Evolutionary conservation across 495 filamentous ascomycete genomes (phyloP).

Genomic region (Pyrenopolyporus hunteri): DNA sequence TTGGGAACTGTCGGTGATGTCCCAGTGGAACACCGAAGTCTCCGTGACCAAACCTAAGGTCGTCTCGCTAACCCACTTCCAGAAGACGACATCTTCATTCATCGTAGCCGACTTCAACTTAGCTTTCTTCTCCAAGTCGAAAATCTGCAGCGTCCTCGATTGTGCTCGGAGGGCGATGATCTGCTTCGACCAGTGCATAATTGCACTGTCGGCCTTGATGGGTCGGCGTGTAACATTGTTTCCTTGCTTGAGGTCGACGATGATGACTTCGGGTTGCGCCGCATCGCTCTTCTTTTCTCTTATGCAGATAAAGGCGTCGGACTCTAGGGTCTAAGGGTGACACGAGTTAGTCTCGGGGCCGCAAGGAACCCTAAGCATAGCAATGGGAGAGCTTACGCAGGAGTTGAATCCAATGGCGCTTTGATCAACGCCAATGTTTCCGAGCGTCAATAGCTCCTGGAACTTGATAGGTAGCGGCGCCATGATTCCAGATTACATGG

Average conservation of each 20-base stretch:
- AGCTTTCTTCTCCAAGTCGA: slow-evolving; percentile 85
- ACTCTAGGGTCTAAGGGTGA: slow-evolving; percentile 86
- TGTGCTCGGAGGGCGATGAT: slow-evolving; percentile 97
- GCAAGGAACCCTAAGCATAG: neutral
- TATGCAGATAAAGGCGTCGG: slow-evolving; percentile 92
- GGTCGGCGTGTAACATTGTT: slow-evolving; percentile 91
- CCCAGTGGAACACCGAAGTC: slow-evolving; percentile 92
- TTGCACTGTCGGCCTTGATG: slow-evolving; percentile 99
- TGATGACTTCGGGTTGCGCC: slow-evolving; percentile 89
- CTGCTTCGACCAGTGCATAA: slow-evolving; percentile 97
- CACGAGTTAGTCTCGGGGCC: slow-evolving; percentile 25
- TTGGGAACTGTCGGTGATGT: slow-evolving; percentile 83
- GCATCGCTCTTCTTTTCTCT: slow-evolving; percentile 85
- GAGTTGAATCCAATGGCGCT: slow-evolving; percentile 93
- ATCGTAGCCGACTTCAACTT: slow-evolving; percentile 95
- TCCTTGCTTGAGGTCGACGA: slow-evolving; percentile 92
- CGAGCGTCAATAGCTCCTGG: slow-evolving; percentile 88
- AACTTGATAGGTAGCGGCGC: slow-evolving; percentile 85
- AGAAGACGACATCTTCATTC: slow-evolving; percentile 96
- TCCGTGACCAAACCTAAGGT: slow-evolving; percentile 90
- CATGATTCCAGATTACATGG: slow-evolving; percentile 50
- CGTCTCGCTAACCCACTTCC: slow-evolving; percentile 96
- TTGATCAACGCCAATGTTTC: slow-evolving; percentile 80
- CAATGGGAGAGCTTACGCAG: slow-evolving; percentile 72
- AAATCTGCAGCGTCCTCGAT: slow-evolving; percentile 92